Base-by-base conservation (phyloP, 106 monocot genomes). In the Dioscorea dumetorum region DNA sequence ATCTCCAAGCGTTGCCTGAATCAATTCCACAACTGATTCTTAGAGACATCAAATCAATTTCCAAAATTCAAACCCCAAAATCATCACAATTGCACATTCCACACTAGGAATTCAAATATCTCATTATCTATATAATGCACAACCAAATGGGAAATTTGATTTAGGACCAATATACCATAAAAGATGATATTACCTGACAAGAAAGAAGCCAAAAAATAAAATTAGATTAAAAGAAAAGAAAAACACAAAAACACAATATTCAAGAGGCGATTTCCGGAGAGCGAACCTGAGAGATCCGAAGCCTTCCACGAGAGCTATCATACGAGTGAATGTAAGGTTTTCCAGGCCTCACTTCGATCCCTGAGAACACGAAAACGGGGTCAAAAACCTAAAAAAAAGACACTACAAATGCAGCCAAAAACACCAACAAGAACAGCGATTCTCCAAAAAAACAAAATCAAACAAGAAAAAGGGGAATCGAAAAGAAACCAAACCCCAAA, bases 281-380 rank as follows among this genome's bases (percentile, higher is more conserved):
- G 20, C 54, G 8, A 22, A 70, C 97, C 97, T 90, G 92, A 35
- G 81, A 76, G 64, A 99, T 59, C 21, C 92, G 92, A 33, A 99
- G 89, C 72, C 87, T 70, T 4, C 97, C 97, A 31, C 68, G 71
- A 15, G 69, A 31, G 0, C 60, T 18, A 58, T 93, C 85, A 60
- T 70, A 74, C 32, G 16, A n/a, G 48, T 87, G 90, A 28, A 73
- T 85, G 59, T 83, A 93, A 22, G 92, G 80, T 20, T 79, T 93
- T n/a, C 89, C 90, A 0, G 97, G 84, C 77, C 74, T 87, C 73
- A 99, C 72, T 41, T 99, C 97, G 53, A 85, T 72, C 2, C 97
- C 93, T 92, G 74, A 1, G 24, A 20, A 17, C 52, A 72, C 16
- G 31, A 63, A 65, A 21, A 7, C 22, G 24, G 8, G 2, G 0